Conservation (phyloP, 1,284 basidiomycete genomes). For the Leccinum glutinopallens region DNA sequence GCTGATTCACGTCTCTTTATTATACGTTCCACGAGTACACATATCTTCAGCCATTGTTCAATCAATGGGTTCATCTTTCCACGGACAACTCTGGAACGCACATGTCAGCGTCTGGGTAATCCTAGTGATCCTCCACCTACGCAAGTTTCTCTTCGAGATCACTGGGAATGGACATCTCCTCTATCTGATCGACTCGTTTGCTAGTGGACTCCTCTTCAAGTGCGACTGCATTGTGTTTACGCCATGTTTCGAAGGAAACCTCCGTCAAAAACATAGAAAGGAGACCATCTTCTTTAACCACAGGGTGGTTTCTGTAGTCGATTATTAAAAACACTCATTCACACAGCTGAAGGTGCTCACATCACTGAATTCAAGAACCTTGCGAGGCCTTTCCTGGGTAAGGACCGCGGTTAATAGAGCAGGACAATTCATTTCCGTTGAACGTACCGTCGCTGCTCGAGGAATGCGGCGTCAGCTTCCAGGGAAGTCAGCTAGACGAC, state of each 20-base stretch:
- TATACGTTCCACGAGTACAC: slow-evolving; percentile 80
- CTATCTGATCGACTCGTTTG: slow-evolving; percentile 78
- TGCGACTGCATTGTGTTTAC: slow-evolving; percentile 70
- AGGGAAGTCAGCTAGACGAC: slow-evolving; percentile 11
- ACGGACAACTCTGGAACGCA: slow-evolving; percentile 60
- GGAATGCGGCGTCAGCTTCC: slow-evolving; percentile 81
- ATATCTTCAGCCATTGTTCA: slow-evolving; percentile 90
- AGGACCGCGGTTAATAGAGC: not conserved
- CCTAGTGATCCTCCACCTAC: slow-evolving; percentile 43
- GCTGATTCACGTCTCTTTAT: slow-evolving; percentile 85
- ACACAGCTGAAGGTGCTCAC: slow-evolving; percentile 41
- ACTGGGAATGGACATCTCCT: slow-evolving; percentile 90
- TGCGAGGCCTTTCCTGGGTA: slow-evolving; percentile 72
- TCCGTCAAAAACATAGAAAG: slow-evolving; percentile 82
- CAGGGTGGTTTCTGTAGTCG: slow-evolving; percentile 77
- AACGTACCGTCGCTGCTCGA: slow-evolving; percentile 80
- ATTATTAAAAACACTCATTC: slow-evolving; percentile 2
- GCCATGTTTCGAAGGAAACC: slow-evolving; percentile 82
- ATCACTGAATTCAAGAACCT: slow-evolving; percentile 81
- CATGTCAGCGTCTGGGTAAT: slow-evolving; percentile 6
- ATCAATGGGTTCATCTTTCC: slow-evolving; percentile 73
- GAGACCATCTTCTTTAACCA: slow-evolving; percentile 84
- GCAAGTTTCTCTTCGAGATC: slow-evolving; percentile 88
- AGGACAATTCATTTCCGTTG: not conserved
- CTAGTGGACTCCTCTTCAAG: slow-evolving; percentile 86